Evolutionary conservation across 371 early-diverging fungal species (phyloP), one percentile per base, ranked within the genome.

Genomic region (Mucor piriformis): DNA sequence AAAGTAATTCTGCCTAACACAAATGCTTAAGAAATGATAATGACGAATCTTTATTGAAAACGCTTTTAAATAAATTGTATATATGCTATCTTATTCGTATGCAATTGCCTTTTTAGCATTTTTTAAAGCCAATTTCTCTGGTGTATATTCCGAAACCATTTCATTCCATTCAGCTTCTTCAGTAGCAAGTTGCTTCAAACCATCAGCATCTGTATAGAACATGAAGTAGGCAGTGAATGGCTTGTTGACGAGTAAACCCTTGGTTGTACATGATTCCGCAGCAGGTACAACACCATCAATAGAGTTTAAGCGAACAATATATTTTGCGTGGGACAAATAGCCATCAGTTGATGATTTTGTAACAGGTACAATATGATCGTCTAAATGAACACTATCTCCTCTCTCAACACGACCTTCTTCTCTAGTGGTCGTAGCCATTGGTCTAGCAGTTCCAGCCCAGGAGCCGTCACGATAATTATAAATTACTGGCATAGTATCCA

Each of bases 151-250:
- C 2, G 44, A 29, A 2, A 70, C 66, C 70, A 76, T 63, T 16
- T 38, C 47, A 15, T 70, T 35, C 77, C 77, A 76, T 32, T 54
- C 50, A 10, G 40, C 46, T 16, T 64, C 50, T 25, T 71, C 69
- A 10, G 27, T 25, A 13, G 42, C 32, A 8, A 71, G 57, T 13
- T 50, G 20, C 5, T 59, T 8, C 13, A 60, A 6, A 40, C 77
- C 77, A 23, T 71, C 58, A 5, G 27, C 48, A 47, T 73, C 61
- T 0, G 74, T 71, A 49, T 73, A 77, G 20, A 73, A 50, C 70
- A 77, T 63, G 43, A 60, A 77, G 54, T 61, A 77, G 43, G 77
- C 73, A 10, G 64, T 67, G 63, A 73, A 77, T 2, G 77, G 74
- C 51, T 73, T 70, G 53, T 57, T 73, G 16, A 73, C 54, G 16